Evolutionary conservation across 257 asterid genomes (phyloP), one percentile per base, ranked within the genome.

Genomic region (Nicotiana otophora): DNA sequence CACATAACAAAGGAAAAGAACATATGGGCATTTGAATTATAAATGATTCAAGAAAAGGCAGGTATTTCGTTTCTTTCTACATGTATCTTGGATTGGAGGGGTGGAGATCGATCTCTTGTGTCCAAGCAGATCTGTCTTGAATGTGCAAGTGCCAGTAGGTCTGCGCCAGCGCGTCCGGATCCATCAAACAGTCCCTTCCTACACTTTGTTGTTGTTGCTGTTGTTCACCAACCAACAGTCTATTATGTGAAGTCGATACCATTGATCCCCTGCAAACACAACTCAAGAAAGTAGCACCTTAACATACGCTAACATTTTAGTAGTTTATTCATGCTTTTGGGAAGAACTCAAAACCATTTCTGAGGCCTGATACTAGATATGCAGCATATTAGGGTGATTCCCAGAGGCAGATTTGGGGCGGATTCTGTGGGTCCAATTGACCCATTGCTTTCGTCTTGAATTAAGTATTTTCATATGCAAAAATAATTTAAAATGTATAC

Each of bases 141-240:
- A 48, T 64, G 51, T 81, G 83, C 65, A 81, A 81, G 61, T 81
- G 74, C 83, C 83, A 81, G 63, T 81, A 81, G 62, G 83, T 48
- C 53, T 69, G 83, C 5, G 83, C 83, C 77, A 81, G 61, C 16
- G 17, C 53, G 23, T 64, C 83, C 2, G 96, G 95, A 67, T 92
- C 90, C 93, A 92, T 85, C 16, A 58, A 53, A 20, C 81, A 88
- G 2, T 87, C 86, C 31, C 82, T 87, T 11, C 81, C 86, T 55
- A 28, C 87, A 5, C 17, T 65, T 7, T 82, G 3, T 72, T 81
- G 16, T 19, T 77, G 77, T 51, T 60, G 64, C 51, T 83, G 85
- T 16, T 88, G 89, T 66, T 84, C 88, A 9, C 85, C 88, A 9
- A 83, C 87, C 5, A 88, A 90, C 66, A 85, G 46, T 78, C 89